Evolutionary conservation across 768 basidiomycete species (phyloP), one percentile per base, ranked within the genome.

Genomic region (Crepidotus variabilis): DNA sequence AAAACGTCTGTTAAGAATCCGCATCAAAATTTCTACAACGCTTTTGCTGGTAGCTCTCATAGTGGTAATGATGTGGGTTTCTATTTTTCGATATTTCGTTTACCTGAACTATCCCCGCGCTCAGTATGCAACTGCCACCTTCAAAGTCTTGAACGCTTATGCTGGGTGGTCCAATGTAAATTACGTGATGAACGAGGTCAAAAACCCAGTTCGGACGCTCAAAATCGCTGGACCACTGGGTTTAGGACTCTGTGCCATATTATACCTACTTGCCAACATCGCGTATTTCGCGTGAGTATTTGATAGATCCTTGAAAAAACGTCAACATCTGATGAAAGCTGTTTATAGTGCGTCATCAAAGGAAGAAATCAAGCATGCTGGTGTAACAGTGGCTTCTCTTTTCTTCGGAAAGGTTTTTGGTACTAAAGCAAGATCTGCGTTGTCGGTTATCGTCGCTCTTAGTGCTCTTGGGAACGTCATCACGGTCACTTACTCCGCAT

Each of bases 371-470:
- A 53, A 72, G 32, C 66, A 73, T 8, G 72, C 76, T 0, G 81
- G 79, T 0, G 78, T 79, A 6, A 83, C 81, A 0, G 82, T 85
- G n/a, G 84, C 84, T 2, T 73, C 81, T 0, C 63, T 85, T 32
- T 86, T 85, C 64, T 86, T 86, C 65, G 62, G 70, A 53, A 81
- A 82, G 14, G 83, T 86, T 8, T 86, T 85, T 51, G 84, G 84
- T 6, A 60, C 63, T 0, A 56, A 71, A 3, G 84, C 84, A 0
- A 74, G 83, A 65, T 77, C 74, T 60, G 82, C 80, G 2, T 63
- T 85, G n/a, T 77, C 80, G 1, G 81, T 78, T 1, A 80, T 85
- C 47, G 76, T 85, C 36, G 83, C 83, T 9, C 67, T 84, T 20
- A 83, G 65, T 35, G 65, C 65, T 3, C 56, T 66, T 6, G 65